Conservation (phyloP, 1,139 yeast species). For the Yarrowia galli region DNA sequence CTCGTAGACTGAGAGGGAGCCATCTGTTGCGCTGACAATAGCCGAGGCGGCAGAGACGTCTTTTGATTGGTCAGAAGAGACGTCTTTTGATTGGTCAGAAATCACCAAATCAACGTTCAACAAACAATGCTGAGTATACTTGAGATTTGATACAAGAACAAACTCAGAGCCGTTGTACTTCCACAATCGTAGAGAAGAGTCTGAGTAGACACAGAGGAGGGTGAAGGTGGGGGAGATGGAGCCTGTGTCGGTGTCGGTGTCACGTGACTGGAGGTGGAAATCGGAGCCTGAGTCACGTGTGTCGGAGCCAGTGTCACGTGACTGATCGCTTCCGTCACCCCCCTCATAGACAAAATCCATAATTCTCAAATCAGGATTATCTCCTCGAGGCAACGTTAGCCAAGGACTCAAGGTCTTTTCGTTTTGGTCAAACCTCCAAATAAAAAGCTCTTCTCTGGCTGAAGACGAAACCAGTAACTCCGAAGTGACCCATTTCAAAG, state of each 20-base stretch:
- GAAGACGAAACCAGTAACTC: constrained; percentile 71
- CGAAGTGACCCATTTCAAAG: constrained; percentile 65
- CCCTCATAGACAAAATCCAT: constrained; percentile 68
- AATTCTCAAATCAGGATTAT: constrained; percentile 80
- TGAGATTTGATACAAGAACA: constrained; percentile 56
- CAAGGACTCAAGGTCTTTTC: constrained; percentile 43
- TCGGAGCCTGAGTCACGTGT: constrained; percentile 51
- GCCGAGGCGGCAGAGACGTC: no score
- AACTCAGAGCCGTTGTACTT: constrained; percentile 61
- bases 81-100: no score
- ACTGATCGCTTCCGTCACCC: no score
- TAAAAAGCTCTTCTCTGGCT: constrained; percentile 85
- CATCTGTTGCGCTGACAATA: constrained; percentile 88
- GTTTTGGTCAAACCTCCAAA: constrained; percentile 66
- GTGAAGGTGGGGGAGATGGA: no score
- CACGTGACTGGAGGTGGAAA: no score
- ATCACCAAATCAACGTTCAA: constrained; percentile 58
- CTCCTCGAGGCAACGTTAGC: constrained; percentile 51
- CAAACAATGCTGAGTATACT: constrained; percentile 78
- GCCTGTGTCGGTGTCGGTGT: constrained; percentile 53
- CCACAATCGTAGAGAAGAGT: constrained; percentile 78
- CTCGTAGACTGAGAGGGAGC: constrained; percentile 70
- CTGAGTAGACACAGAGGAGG: constrained; percentile 81
- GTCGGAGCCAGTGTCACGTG: constrained; percentile 51
- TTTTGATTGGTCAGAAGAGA: no score